A percentile compares a stretch with the other conserved stretches of the same genome.
These are phyloP conservation scores for Fraxinus velutina DNA, from an alignment of 305 asterid species.

Conservation along the genomic window DNA sequence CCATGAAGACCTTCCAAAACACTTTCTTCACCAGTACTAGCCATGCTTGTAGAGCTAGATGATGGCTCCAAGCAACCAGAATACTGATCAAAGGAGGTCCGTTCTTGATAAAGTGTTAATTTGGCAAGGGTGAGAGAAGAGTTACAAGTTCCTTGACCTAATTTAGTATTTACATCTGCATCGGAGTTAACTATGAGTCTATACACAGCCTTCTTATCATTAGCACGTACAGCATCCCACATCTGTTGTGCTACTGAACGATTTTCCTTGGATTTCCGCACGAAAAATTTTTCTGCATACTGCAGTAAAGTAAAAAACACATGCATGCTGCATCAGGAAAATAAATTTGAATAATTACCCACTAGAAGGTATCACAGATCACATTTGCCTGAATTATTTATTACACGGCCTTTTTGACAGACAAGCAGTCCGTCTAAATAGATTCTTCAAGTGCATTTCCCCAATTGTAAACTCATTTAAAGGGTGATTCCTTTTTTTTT, in stretches of 20 bases:
- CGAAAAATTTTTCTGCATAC: slow-evolving; percentile 85
- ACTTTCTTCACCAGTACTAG: slow-evolving; percentile 43
- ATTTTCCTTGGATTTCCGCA: slow-evolving; percentile 63
- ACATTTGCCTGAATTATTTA: neutral
- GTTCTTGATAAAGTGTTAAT: slow-evolving; percentile 89
- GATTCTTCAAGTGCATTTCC: slow-evolving; percentile 4
- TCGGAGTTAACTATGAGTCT: slow-evolving; percentile 77
- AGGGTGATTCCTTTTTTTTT: slow-evolving; percentile 5
- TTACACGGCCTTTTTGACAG: neutral
- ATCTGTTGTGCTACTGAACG: slow-evolving; percentile 57
- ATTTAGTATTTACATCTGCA: slow-evolving; percentile 58
- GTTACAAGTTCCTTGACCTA: slow-evolving; percentile 46
- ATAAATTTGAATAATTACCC: neutral
- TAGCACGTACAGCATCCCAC: slow-evolving; percentile 86
- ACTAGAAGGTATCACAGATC: neutral
- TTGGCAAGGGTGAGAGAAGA: slow-evolving; percentile 87
- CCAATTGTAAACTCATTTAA: neutral
- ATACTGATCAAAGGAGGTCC: slow-evolving; percentile 41
- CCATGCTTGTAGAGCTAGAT: slow-evolving; percentile 31
- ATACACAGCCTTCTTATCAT: slow-evolving; percentile 76
- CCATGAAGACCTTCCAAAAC: slow-evolving; percentile 50
- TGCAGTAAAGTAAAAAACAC: slow-evolving; percentile 32
- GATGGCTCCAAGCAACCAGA: slow-evolving; percentile 45
- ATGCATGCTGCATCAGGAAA: neutral
- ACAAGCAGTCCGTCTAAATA: neutral